Base-by-base conservation (phyloP, 257 asterid species). In the Handroanthus guayacan region DNA sequence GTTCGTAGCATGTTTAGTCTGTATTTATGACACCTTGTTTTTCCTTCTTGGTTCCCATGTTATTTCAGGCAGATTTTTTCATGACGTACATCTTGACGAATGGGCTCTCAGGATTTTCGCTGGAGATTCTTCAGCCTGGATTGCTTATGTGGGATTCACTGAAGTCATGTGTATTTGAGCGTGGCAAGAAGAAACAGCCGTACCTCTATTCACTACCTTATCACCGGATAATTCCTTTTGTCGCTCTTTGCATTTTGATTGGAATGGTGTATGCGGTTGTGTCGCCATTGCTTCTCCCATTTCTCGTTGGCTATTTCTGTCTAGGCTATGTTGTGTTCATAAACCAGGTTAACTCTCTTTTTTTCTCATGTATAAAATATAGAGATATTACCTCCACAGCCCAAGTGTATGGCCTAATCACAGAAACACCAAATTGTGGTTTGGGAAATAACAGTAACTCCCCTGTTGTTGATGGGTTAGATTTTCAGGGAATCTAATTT, bases 191-290 rank as follows among this genome's bases (percentile, higher is more conserved):
- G 75, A 70, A 84, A 83, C 74, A 43, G 3, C 97, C 99, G 12
- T 92, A 92, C 76, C 89, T 92, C 77, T 89, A 77, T 78, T 83
- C 97, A 8, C 76, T 92, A 11, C 99, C 99, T 71, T 95, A 95
- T 75, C 89, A 91, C 74, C 87, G 97, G 73, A 80, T 80, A 50
- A 83, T 95, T 61, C 99, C 99, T 44, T 92, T 77, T 69, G 88
- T 95, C 64, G 78, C 92, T 38, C 94, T 95, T 41, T 79, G 86
- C 76, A 82, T 88, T 57, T 79, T 95, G 84, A 92, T 95, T 16
- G 99, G 99, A 81, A 91, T 86, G 96, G 97, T 95, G 12, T 95
- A 95, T 78, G 95, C 99, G 2, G 96, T 95, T 65, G 97, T 95
- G 56, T 87, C 99, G n/a, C 99, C 99, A 9, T 81, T 91, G 87